Evolutionary conservation across 2,329 filamentous ascomycete species (phyloP), one percentile per base, ranked within the genome.

Genomic region (Alternaria incomplexa): DNA sequence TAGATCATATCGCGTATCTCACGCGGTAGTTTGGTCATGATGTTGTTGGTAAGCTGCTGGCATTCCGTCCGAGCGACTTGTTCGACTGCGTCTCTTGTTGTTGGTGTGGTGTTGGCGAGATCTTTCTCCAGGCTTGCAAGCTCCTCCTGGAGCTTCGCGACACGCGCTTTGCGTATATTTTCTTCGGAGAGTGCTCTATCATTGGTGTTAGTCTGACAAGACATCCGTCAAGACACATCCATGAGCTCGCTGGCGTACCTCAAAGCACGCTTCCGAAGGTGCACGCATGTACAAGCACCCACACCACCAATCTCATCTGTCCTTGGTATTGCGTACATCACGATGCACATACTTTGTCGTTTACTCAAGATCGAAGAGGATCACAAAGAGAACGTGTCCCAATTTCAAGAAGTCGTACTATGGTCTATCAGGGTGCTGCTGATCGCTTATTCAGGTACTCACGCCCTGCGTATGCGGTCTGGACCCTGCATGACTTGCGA

Each of bases 1-100:
- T 65, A 70, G 4, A 73, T 63, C 65, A 70, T 72, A n/a, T 72
- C 68, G 8, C 70, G 68, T 3, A 70, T 32, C 32, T 70, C 68
- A 10, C 66, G 61, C 1, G 68, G 68, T 6, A 70, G n/a, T n/a
- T 28, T 65, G 46, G 20, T 47, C 17, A 63, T 36, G 20, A 73
- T 26, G 1, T 44, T 26, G 12, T 58, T 52, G 5, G 62, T 64
- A 6, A 73, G 51, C 3, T 58, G 28, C 3, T 53, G 44, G 43
- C 69, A 72, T 64, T 72, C 66, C 30, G 67, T 51, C 50, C 59
- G 62, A 3, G 69, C 70, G 17, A 69, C 50, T 28, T 61, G 44
- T 17, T 63, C 62, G 23, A 66, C 5, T 12, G 50, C 53, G 17
- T 58, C 15, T 32, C 62, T 62, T 8, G 63, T 67, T n/a, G 6